Evolutionary conservation across 371 early-diverging fungal genomes (phyloP), one percentile per base, ranked within the genome.

Genomic region (Rhizomucor miehei): DNA sequence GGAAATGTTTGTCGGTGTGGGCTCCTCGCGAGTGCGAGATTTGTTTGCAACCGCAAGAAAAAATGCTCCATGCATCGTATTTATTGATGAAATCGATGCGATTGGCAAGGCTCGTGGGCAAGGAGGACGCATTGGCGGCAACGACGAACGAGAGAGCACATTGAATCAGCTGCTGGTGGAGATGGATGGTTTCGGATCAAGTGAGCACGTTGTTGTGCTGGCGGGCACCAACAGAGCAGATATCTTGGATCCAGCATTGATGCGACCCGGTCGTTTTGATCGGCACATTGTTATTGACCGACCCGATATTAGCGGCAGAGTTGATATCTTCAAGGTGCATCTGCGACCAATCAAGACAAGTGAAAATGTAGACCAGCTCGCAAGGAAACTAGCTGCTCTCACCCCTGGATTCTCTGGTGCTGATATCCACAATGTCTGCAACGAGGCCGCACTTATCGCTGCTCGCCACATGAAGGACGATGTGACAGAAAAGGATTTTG

Each of bases 1-100:
- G 21, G 99, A 99, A 73, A 99, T 99, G 98, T 99, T 98, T 90
- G 99, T 99, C 19, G 99, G 99, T 67, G 98, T 99, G 11, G 99
- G 99, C 40, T 90, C 98, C 3, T 92, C 94, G n/a, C 87, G 98
- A 45, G 97, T 99, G 2, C 88, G 99, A 43, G 98, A 99, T 70
- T 68, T 99, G 65, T 99, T 99, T 79, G 85, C 91, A 3, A 93
- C 85, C 23, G 99, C 99, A 45, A 93, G 95, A 75, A 96, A 97
- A 80, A 85, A 94, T 55, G 87, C 98, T 1, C 99, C 99, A 3
- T 97, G 97, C 73, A 99, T 99, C 58, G 92, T 99, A 55, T 99
- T 99, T 69, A 94, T 99, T 37, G 99, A 99, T 65, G 99, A 99
- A 79, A 99, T 99, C 63, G 99, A 99, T 77, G 99, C 99, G 3